Percentiles rank a stretch among this genome's conserved stretches.
Evolutionary conservation across 1,284 basidiomycete genomes (phyloP).

Genomic region (Trichosporon sp.): DNA sequence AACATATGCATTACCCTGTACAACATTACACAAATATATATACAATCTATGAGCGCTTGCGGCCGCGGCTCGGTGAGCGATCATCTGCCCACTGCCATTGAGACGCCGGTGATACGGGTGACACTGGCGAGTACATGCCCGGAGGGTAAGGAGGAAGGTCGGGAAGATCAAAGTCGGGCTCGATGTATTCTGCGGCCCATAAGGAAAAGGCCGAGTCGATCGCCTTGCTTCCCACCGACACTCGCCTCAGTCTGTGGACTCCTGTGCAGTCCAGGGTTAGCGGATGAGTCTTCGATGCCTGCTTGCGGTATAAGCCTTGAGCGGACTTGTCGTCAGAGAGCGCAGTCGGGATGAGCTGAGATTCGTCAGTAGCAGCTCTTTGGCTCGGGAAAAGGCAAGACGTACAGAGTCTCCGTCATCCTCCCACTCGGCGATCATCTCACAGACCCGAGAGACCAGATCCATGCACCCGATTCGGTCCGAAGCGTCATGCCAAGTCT

Average conservation of each 20-base stretch:
- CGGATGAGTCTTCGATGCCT: neutral
- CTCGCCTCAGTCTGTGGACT: neutral
- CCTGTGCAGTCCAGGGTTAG: neutral
- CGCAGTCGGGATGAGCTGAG: too few species aligned
- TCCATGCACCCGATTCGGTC: neutral
- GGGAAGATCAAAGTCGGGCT: neutral
- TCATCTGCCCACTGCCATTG: neutral
- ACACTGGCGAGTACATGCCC: too few species aligned
- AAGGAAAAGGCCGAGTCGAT: neutral
- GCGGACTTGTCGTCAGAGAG: too few species aligned
- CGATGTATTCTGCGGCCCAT: neutral
- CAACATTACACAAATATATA: too few species aligned
- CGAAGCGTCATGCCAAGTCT: neutral
- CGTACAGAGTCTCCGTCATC: neutral
- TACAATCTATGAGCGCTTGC: neutral
- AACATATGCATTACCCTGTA: neutral
- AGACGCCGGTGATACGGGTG: too few species aligned
- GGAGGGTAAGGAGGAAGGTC: neutral
- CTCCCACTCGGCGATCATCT: neutral
- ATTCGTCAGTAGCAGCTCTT: neutral
- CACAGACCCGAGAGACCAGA: neutral
- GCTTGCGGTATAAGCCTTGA: neutral
- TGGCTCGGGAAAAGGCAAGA: neutral
- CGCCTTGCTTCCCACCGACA: neutral
- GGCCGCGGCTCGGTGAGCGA: neutral